Conservation (phyloP, 2,329 filamentous ascomycete species). For the Talaromyces atroroseus region DNA sequence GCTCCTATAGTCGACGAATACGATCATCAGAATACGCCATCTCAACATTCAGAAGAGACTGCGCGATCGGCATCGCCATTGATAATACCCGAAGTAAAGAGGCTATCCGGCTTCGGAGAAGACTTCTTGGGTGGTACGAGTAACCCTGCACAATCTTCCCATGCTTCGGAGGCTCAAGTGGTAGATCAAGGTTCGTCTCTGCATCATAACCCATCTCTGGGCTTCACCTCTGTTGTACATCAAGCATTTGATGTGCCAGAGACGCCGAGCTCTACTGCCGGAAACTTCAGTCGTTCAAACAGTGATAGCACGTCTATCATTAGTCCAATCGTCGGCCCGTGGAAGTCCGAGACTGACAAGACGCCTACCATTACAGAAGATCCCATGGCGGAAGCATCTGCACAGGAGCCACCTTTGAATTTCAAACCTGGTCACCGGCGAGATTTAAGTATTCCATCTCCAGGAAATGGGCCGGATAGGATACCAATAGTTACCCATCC, state of each 20-base stretch:
- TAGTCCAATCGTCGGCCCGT: slow-evolving; percentile 57
- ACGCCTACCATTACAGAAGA: slow-evolving; percentile 56
- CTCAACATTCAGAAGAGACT: neutral
- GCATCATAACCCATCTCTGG: slow-evolving; percentile 50
- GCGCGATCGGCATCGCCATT: slow-evolving; percentile 16
- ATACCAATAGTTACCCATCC: slow-evolving; percentile 49
- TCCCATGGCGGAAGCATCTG: slow-evolving; percentile 30
- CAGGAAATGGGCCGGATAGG: slow-evolving; percentile 57
- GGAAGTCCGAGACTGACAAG: slow-evolving; percentile 33
- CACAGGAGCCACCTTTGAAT: slow-evolving; percentile 20
- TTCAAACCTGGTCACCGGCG: slow-evolving; percentile 53
- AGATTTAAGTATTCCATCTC: slow-evolving; percentile 54
- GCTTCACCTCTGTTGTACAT: slow-evolving; percentile 57
- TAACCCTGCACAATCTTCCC: slow-evolving; percentile 12
- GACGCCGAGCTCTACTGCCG: slow-evolving; percentile 50
- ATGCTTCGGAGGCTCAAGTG: slow-evolving; percentile 13
- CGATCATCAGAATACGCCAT: neutral
- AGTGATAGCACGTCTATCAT: slow-evolving; percentile 59
- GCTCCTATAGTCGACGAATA: neutral
- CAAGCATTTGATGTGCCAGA: slow-evolving; percentile 59
- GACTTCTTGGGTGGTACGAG: slow-evolving; percentile 21
- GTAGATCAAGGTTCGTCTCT: slow-evolving; percentile 27
- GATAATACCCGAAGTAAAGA: slow-evolving; percentile 38
- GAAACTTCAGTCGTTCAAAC: slow-evolving; percentile 53
- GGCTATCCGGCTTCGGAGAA: slow-evolving; percentile 36